Base-by-base conservation (phyloP, 2,329 filamentous ascomycete genomes). In the Chrysoporthe austroafricana region DNA sequence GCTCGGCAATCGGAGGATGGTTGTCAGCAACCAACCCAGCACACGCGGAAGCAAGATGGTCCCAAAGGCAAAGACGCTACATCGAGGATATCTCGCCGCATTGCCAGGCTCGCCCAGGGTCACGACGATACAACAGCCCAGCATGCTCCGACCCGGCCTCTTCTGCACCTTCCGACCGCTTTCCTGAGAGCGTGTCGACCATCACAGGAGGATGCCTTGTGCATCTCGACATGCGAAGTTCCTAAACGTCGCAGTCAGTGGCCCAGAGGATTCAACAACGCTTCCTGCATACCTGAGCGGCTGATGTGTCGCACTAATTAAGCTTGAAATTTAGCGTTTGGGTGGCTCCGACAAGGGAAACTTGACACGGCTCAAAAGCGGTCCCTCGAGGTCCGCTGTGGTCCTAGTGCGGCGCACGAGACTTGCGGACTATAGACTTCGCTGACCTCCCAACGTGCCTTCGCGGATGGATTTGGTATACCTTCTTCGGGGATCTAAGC, bases 241-340 rank as follows among this genome's bases (percentile, higher is more conserved):
- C 26, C 26, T 26, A 26, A 26, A 26, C 26, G 26, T 26, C 26
- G 26, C 26, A 2, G 26, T 26, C 26, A 26, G 26, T 26, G 26
- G 26, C 26, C 26, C 26, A 26, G 26, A 26, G 26, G 26, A 26
- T 26, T 26, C 26, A 26, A 2, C 26, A 26, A 26, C 26, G 26
- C 26, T 26, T 26, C 26, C 26, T 26, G 26, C 26, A 26, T 26
- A 26, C 26, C 26, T 26, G 26, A 26, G 26, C 26, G 26, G 36
- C 34, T 43, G n/a, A 60, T 8, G n/a, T 43, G 57, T 43, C 32
- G 42, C 59, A 62, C 26, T 13, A 62, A 42, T 60, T 60, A 60
- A 60, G 57, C 57, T 60, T 60, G 57, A 60, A 60, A 44, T 60
- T 60, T 60, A 60, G 57, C 57, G 57, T 60, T 21, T 44, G 57